Evolutionary conservation across 129 eudicot species (phyloP).

Genomic region (Daucus carota): DH1_v3.0 NC_030384.2:24505001-24505500

Average conservation of each 20-base stretch:
- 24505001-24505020: conserved; percentile 9
- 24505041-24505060: conserved; percentile 4
- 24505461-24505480: background rate
- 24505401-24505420: conserved; percentile 28
- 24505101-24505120: conserved; percentile 12
- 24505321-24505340: conserved; percentile 30
- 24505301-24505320: conserved; percentile 46
- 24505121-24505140: conserved; percentile 8
- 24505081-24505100: conserved; percentile 2
- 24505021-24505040: background rate
- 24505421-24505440: background rate
- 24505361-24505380: conserved; percentile 14
- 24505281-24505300: conserved; percentile 32
- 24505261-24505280: conserved; percentile 11
- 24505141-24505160: conserved; percentile 20
- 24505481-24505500: too few relatives aligned
- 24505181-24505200: background rate
- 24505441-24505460: background rate
- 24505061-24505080: conserved; percentile 22
- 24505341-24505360: conserved; percentile 21
- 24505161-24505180: background rate
- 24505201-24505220: too few relatives aligned
- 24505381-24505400: conserved; percentile 10
- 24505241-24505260: conserved; percentile 24
- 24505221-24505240: too few relatives aligned